phyloP scores from a whole-genome alignment of 73 alveolate genomes.

The Stentor roeselii region DNA sequence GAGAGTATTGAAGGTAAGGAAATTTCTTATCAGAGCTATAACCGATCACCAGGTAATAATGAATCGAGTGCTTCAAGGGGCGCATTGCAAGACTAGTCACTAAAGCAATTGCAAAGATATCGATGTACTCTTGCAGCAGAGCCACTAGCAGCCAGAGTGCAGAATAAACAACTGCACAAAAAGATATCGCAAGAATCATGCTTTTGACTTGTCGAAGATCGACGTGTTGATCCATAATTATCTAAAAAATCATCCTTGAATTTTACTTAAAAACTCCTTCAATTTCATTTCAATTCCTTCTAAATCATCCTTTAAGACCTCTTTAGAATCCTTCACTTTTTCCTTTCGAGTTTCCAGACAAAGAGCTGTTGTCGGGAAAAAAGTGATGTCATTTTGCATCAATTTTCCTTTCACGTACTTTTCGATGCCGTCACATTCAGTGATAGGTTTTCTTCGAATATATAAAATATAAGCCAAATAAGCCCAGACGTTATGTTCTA shows the following conservation, averaged over 20 bases:
- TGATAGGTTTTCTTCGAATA: constrained; percentile 39
- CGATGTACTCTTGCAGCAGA: background rate
- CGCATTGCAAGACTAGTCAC: background rate
- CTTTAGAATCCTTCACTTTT: background rate
- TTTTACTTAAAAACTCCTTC: background rate
- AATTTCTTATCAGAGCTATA: background rate
- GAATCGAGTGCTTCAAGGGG: background rate
- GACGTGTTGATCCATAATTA: background rate
- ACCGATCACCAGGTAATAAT: background rate
- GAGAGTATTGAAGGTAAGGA: background rate
- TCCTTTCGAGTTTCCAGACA: constrained; percentile 14
- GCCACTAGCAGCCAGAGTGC: background rate
- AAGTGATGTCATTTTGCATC: constrained; percentile 34
- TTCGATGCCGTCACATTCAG: constrained; percentile 66
- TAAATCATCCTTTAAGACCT: background rate
- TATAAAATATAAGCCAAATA: constrained; percentile 40
- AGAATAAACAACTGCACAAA: background rate
- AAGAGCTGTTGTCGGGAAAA: constrained; percentile 53
- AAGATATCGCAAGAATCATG: background rate
- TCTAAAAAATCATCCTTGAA: too few species aligned
- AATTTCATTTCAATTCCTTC: background rate
- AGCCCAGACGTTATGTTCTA: constrained; percentile 47
- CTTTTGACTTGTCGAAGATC: background rate
- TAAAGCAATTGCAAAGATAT: background rate
- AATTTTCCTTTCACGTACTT: constrained; percentile 51